A percentile compares a stretch with the other conserved stretches of the same genome.
phyloP scores from a whole-genome alignment of 2,329 filamentous ascomycete genomes.

The Pseudogymnoascus sp. region DNA sequence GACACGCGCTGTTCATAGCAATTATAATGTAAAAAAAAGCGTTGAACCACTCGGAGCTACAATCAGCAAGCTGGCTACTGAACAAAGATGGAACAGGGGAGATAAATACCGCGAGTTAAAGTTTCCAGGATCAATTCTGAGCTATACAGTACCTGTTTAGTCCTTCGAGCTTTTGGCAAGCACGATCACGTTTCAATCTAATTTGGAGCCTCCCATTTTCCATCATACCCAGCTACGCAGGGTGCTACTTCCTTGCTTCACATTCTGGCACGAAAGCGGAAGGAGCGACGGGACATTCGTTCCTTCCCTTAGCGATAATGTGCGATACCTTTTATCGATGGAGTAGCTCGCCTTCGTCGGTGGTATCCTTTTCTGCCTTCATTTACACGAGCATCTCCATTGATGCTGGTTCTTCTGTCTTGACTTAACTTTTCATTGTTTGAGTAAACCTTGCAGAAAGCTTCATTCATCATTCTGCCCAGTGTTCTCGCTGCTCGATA shows the following conservation, averaged over 20 bases:
- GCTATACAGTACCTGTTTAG: neutral
- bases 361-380: neutral
- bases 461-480: neutral
- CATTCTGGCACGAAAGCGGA: neutral
- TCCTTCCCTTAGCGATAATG: neutral
- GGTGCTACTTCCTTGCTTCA: neutral
- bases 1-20: neutral
- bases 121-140: neutral
- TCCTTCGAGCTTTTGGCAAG: neutral
- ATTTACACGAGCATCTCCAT: conserved; percentile 1
- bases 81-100: neutral
- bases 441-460: neutral
- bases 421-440: neutral
- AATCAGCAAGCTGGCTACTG: neutral
- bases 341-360: neutral
- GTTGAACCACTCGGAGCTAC: neutral
- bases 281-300: neutral
- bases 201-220: neutral
- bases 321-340: too few species aligned
- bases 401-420: neutral
- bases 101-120: neutral
- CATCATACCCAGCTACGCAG: neutral
- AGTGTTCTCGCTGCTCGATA: neutral
- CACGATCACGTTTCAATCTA: neutral
- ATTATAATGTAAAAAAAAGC: neutral